A percentile compares a stretch with the other conserved stretches of the same genome.
Conservation (phyloP, 805 yeast species). For the Grigorovia yakushimaensis region DNA sequence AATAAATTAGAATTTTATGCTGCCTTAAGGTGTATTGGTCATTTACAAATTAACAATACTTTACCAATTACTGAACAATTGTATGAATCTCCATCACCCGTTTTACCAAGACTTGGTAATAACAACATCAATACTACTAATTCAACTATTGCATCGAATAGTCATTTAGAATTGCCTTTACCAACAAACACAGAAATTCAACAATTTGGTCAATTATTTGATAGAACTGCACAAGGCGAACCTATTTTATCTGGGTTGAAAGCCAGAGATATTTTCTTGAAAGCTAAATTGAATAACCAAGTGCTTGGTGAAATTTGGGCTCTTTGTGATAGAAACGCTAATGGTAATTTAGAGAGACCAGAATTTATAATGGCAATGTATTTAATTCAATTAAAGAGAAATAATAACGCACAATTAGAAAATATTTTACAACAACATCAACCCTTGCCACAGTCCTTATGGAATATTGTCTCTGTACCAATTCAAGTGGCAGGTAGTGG, state of each 20-base stretch:
- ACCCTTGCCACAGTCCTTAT: background rate
- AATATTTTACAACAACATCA: conserved; percentile 19
- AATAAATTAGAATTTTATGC: conserved; percentile 71
- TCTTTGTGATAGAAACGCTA: conserved; percentile 65
- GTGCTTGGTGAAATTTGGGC: conserved; percentile 83
- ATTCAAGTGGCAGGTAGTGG: background rate
- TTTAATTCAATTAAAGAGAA: conserved; percentile 59
- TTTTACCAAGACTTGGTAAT: conserved; percentile 35
- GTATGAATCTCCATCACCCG: conserved; percentile 20
- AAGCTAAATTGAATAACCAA: conserved; percentile 74
- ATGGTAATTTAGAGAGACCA: conserved; percentile 61
- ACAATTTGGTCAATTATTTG: conserved; percentile 62
- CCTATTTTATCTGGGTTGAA: conserved; percentile 58
- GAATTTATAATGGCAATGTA: conserved; percentile 94
- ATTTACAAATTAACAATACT: conserved; percentile 57
- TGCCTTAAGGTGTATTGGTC: conserved; percentile 84
- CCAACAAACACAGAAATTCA: conserved; percentile 49
- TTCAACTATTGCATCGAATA: conserved; percentile 22
- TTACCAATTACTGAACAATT: conserved; percentile 40
- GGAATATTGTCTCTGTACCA: background rate
- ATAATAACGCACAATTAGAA: conserved; percentile 43
- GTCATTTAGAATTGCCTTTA: conserved; percentile 35
- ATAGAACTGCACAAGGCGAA: conserved; percentile 44
- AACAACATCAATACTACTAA: conserved; percentile 37
- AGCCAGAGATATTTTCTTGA: conserved; percentile 79